These are phyloP conservation scores for Globisporangium yorkense DNA, from an alignment of 352 stramenopile species.

Conservation along the genomic window DNA sequence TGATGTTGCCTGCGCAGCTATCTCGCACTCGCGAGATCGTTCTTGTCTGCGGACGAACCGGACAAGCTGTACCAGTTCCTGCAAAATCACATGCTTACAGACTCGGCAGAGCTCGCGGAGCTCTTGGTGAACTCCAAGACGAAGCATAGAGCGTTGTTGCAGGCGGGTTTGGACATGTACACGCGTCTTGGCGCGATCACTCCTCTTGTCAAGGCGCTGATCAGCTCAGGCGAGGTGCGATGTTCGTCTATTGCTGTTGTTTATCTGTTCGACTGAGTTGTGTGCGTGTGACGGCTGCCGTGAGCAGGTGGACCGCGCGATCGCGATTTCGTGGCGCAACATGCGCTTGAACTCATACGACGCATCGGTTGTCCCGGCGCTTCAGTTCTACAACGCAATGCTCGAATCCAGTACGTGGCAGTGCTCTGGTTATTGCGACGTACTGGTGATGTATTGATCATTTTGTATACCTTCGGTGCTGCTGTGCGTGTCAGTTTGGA, in stretches of 20 bases:
- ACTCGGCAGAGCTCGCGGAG: constrained; percentile 53
- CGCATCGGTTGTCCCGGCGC: constrained; percentile 29
- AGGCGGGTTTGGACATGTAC: constrained; percentile 68
- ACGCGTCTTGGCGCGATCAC: constrained; percentile 41
- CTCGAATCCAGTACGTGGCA: constrained; percentile 18
- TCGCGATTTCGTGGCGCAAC: constrained; percentile 45
- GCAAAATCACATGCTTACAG: constrained; percentile 45
- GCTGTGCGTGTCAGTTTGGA: constrained; percentile 19
- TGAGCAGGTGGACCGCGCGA: constrained; percentile 30
- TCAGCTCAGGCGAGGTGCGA: constrained; percentile 41
- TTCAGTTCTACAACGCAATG: constrained; percentile 44
- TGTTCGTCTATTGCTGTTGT: neutral
- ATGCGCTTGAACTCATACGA: constrained; percentile 30
- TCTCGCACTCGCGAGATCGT: constrained; percentile 44
- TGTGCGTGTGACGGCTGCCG: neutral
- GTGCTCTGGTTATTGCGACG: neutral
- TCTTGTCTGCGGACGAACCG: constrained; percentile 31
- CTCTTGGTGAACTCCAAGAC: constrained; percentile 32
- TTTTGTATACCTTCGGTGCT: neutral
- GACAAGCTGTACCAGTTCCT: constrained; percentile 65
- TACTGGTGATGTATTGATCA: neutral
- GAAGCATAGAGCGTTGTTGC: constrained; percentile 26
- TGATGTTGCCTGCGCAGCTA: constrained; percentile 23
- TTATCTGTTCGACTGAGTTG: neutral
- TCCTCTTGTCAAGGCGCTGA: constrained; percentile 38